phyloP scores from a whole-genome alignment of 768 basidiomycete genomes.

The Hortiboletus flavorubellus region DNA sequence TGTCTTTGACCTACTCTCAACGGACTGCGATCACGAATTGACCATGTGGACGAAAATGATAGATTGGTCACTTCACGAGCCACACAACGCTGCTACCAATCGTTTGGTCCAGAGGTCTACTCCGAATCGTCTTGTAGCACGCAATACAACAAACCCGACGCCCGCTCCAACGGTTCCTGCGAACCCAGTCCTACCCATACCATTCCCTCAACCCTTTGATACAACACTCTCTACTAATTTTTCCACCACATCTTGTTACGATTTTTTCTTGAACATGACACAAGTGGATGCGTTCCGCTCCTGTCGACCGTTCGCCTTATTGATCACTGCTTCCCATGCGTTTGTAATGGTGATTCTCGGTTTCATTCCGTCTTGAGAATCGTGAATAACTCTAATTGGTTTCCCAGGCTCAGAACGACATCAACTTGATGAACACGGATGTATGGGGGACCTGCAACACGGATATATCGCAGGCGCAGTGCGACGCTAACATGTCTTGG shows the following conservation, averaged over 20 bases:
- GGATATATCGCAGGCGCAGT: slow-evolving; percentile 42
- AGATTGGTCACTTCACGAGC: slow-evolving; percentile 43
- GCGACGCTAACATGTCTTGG: slow-evolving; percentile 64
- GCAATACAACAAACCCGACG: slow-evolving; percentile 10
- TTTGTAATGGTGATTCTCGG: slow-evolving; percentile 51
- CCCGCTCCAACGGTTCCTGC: slow-evolving; percentile 26
- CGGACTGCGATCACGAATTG: slow-evolving; percentile 28
- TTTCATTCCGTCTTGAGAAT: background rate
- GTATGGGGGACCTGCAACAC: slow-evolving; percentile 85
- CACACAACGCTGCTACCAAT: slow-evolving; percentile 29
- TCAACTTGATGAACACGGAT: slow-evolving; percentile 59
- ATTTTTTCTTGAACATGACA: slow-evolving; percentile 79
- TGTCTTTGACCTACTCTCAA: slow-evolving; percentile 41
- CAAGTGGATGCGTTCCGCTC: slow-evolving; percentile 52
- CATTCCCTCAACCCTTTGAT: slow-evolving; percentile 78
- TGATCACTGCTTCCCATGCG: slow-evolving; percentile 49
- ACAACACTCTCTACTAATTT: slow-evolving; percentile 61
- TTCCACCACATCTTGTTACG: slow-evolving; percentile 57
- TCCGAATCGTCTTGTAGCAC: background rate
- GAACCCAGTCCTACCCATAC: slow-evolving; percentile 57
- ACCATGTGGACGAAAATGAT: slow-evolving; percentile 26
- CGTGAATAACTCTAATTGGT: background rate
- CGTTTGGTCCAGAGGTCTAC: slow-evolving; percentile 11
- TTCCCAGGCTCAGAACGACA: slow-evolving; percentile 58
- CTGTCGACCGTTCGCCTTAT: slow-evolving; percentile 75